Conservation (phyloP, 2,329 filamentous ascomycete genomes). For the Xylariaceae sp. region DNA sequence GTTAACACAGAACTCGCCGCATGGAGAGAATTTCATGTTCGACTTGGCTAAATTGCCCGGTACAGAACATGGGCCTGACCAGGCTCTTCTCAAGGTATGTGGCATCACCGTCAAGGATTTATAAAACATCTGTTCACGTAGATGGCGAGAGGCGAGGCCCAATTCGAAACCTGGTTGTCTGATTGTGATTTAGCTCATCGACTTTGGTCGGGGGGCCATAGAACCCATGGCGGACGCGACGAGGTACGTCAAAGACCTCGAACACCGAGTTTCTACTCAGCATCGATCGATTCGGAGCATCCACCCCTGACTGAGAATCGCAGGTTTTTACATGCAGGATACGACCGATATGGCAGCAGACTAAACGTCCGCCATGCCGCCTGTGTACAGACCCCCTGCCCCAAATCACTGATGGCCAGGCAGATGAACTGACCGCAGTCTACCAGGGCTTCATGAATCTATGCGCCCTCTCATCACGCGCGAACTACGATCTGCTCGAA, state of each 20-base stretch:
- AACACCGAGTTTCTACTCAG: neutral
- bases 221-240: neutral
- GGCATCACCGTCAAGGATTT: neutral
- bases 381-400: neutral
- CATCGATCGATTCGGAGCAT: neutral
- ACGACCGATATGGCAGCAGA: neutral
- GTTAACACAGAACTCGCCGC: slow-evolving; percentile 12
- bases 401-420: neutral
- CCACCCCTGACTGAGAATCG: neutral
- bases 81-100: slow-evolving; percentile 11
- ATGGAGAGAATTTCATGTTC: slow-evolving; percentile 13
- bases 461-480: neutral
- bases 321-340: neutral
- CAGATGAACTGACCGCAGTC: neutral
- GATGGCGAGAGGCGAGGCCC: neutral
- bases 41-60: neutral
- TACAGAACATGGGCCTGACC: slow-evolving; percentile 2
- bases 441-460: neutral
- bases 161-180: neutral
- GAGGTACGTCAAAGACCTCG: neutral
- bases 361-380: slow-evolving; percentile 1
- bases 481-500: neutral
- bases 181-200: slow-evolving; percentile 5
- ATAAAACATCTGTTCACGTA: neutral
- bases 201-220: slow-evolving; percentile 7